These are phyloP conservation scores for Aspergillus pseudoglaucus DNA, from an alignment of 2,329 filamentous ascomycete species.

Conservation along the genomic window DNA sequence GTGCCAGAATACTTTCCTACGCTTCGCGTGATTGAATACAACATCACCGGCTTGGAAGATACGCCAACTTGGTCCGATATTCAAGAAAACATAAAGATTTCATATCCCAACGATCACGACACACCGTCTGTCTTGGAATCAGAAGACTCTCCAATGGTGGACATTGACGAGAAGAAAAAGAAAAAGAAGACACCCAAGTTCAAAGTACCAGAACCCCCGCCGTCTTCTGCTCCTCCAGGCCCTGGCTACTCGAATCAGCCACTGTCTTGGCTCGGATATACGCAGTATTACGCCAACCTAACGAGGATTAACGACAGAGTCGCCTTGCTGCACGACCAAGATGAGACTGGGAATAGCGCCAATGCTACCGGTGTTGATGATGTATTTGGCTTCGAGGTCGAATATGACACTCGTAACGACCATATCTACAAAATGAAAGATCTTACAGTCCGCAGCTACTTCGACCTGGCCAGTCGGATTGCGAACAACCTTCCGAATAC, in stretches of 20 bases:
- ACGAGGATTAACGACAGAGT: conserved; percentile 77
- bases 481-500: conserved; percentile 41
- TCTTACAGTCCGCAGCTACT: conserved; percentile 73
- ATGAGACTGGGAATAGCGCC: not conserved
- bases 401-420: conserved; percentile 80
- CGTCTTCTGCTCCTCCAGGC: conserved; percentile 66
- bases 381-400: conserved; percentile 69
- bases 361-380: conserved; percentile 17
- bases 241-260: conserved; percentile 85
- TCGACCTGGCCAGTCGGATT: conserved; percentile 75
- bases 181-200: conserved; percentile 48
- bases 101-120: conserved; percentile 5
- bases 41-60: conserved; percentile 69
- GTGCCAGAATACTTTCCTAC: conserved; percentile 91
- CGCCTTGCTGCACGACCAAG: conserved; percentile 9
- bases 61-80: conserved; percentile 28
- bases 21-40: conserved; percentile 88
- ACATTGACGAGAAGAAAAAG: conserved; percentile 31
- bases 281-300: conserved; percentile 92
- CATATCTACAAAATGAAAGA: conserved; percentile 68
- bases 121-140: not conserved
- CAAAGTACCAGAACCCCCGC: conserved; percentile 63
- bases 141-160: conserved; percentile 1
- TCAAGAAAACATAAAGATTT: not conserved
- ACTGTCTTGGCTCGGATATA: conserved; percentile 71